Evolutionary conservation across 1,139 yeast species (phyloP).

Genomic region (Zygoascus meyerae): DNA sequence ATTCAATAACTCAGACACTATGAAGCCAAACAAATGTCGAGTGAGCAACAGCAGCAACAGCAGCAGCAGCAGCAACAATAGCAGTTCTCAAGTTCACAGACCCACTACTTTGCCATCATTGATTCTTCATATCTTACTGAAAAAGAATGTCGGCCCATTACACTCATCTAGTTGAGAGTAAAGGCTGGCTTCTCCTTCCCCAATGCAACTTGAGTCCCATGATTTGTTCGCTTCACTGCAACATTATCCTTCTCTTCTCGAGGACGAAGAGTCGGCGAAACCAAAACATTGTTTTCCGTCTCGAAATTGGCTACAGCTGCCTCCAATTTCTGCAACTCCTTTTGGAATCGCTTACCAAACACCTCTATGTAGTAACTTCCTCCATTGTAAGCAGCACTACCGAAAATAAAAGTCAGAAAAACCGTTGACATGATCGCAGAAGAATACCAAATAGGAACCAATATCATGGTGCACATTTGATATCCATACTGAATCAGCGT

Average conservation of each 20-base stretch:
- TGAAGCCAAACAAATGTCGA: too few relatives aligned
- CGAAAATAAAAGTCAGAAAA: constrained; percentile 65
- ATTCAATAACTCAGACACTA: too few relatives aligned
- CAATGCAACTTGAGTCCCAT: too few relatives aligned
- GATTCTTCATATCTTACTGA: too few relatives aligned
- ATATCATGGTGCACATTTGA: constrained; percentile 81
- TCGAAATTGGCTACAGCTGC: constrained; percentile 48
- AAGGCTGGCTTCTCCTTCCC: too few relatives aligned
- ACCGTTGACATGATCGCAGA: constrained; percentile 60
- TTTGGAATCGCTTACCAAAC: constrained; percentile 75
- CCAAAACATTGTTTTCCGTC: constrained; percentile 7
- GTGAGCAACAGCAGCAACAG: too few relatives aligned
- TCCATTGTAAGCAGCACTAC: constrained; percentile 83
- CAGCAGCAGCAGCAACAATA: too few relatives aligned
- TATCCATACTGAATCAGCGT: constrained; percentile 81
- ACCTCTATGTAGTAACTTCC: constrained; percentile 91
- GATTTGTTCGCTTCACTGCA: neutral
- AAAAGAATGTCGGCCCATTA: too few relatives aligned
- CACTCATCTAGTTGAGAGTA: too few relatives aligned
- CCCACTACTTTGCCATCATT: too few relatives aligned
- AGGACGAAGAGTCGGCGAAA: constrained; percentile 7
- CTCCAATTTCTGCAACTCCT: constrained; percentile 68
- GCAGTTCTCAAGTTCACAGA: too few relatives aligned
- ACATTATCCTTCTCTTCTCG: neutral
- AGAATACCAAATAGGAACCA: constrained; percentile 82